Conservation (phyloP, 148 eudicot species). For the Diospyros lotus region DNA sequence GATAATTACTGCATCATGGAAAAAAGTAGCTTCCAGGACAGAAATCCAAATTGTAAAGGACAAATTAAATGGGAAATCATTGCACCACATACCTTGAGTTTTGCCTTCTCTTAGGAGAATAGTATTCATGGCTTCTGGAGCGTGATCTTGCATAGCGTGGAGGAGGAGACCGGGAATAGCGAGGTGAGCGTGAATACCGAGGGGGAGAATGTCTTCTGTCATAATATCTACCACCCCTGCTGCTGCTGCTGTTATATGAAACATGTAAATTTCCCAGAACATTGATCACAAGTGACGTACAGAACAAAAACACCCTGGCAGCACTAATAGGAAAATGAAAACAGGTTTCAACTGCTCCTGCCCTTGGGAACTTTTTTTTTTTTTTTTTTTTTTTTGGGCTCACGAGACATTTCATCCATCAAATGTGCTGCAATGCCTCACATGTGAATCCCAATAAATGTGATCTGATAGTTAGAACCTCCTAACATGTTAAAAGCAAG, state of each 20-base stretch:
- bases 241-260: neutral
- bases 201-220: conserved; percentile 80
- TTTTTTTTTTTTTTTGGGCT: too few species aligned
- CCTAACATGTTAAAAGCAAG: neutral
- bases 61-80: neutral
- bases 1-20: neutral
- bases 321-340: neutral
- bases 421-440: neutral
- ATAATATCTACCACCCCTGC: conserved; percentile 48
- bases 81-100: conserved; percentile 43
- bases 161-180: conserved; percentile 60
- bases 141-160: conserved; percentile 65
- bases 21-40: neutral
- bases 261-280: neutral
- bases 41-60: neutral
- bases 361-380: neutral
- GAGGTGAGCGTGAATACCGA: conserved; percentile 66
- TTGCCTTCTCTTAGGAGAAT: conserved; percentile 62
- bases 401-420: neutral
- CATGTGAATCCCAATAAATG: too few species aligned
- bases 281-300: too few species aligned
- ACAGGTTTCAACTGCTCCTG: neutral
- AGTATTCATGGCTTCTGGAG: conserved; percentile 54
- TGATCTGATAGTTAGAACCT: too few species aligned
- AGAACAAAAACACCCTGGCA: neutral